These are phyloP conservation scores for Metschnikowia amazonensis DNA, from an alignment of 805 yeast species.

Conservation along the genomic window DNA sequence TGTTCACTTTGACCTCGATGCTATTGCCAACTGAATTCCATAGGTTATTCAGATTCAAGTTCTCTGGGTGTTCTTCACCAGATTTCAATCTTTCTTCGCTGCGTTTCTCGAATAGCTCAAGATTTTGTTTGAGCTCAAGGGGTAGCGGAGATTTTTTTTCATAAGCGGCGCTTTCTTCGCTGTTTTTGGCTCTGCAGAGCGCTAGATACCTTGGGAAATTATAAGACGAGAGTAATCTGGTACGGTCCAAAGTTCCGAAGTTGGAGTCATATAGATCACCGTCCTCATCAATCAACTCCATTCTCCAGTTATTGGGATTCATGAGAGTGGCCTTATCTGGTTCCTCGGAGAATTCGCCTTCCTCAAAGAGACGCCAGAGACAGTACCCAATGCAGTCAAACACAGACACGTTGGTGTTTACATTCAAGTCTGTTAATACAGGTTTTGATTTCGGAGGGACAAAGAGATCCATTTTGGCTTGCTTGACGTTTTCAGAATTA, in stretches of 20 bases:
- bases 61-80: slow-evolving; percentile 6
- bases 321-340: slow-evolving; percentile 19
- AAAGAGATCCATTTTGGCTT: slow-evolving; percentile 25
- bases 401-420: slow-evolving; percentile 28
- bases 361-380: slow-evolving; percentile 27
- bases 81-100: slow-evolving; percentile 3
- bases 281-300: slow-evolving; percentile 87
- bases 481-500: slow-evolving; percentile 14
- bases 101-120: slow-evolving; percentile 19
- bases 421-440: slow-evolving; percentile 20
- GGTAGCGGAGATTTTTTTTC: slow-evolving; percentile 55
- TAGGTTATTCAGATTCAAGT: background rate
- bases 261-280: slow-evolving; percentile 83
- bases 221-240: slow-evolving; percentile 61
- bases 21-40: slow-evolving; percentile 10
- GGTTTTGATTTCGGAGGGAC: slow-evolving; percentile 33
- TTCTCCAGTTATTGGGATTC: slow-evolving; percentile 69
- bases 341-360: slow-evolving; percentile 17
- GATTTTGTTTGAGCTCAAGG: slow-evolving; percentile 30
- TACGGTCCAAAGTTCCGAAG: slow-evolving; percentile 81
- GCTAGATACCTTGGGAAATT: slow-evolving; percentile 79
- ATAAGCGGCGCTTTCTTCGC: slow-evolving; percentile 42
- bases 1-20: slow-evolving; percentile 15
- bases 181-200: slow-evolving; percentile 55
- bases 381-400: slow-evolving; percentile 42